phyloP scores from a whole-genome alignment of 768 basidiomycete species.

The Mycena metata region DNA sequence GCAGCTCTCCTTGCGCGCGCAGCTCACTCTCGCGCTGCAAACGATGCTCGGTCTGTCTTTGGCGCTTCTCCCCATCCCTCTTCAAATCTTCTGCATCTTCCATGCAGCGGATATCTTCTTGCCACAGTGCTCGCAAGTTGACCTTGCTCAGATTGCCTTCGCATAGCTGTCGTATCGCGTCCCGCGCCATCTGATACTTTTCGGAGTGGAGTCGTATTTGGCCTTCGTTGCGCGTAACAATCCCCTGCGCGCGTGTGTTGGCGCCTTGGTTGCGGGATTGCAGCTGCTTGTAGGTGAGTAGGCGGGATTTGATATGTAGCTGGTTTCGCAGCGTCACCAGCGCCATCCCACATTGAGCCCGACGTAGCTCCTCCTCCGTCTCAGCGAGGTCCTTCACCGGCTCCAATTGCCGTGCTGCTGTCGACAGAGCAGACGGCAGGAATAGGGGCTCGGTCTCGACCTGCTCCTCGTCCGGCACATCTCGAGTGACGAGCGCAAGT shows the following conservation, averaged over 20 bases:
- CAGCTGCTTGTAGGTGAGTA: conserved; percentile 40
- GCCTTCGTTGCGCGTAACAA: conserved; percentile 11
- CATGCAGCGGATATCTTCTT: too few relatives aligned
- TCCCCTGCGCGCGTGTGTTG: conserved; percentile 23
- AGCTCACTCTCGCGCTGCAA: not conserved
- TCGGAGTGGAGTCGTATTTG: conserved; percentile 8
- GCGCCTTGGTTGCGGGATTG: conserved; percentile 43
- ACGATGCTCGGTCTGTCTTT: too few relatives aligned
- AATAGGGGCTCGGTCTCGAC: not conserved
- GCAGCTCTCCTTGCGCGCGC: conserved; percentile 1
- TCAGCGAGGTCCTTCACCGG: not conserved
- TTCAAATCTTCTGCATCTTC: too few relatives aligned
- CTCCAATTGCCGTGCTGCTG: not conserved
- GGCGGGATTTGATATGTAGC: conserved; percentile 40
- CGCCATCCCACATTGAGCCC: conserved; percentile 38
- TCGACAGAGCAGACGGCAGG: not conserved
- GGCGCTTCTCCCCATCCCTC: too few relatives aligned
- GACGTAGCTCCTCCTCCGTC: conserved; percentile 38
- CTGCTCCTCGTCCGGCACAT: not conserved
- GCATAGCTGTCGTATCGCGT: not conserved
- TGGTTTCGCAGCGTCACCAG: conserved; percentile 39
- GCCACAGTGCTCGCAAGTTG: not conserved
- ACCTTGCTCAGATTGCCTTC: not conserved
- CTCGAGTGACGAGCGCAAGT: not conserved
- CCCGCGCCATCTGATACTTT: conserved; percentile 20